Percentiles rank a stretch among this genome's conserved stretches.
phyloP scores from a whole-genome alignment of 2,329 filamentous ascomycete genomes.

The Aspergillus awamori region DNA sequence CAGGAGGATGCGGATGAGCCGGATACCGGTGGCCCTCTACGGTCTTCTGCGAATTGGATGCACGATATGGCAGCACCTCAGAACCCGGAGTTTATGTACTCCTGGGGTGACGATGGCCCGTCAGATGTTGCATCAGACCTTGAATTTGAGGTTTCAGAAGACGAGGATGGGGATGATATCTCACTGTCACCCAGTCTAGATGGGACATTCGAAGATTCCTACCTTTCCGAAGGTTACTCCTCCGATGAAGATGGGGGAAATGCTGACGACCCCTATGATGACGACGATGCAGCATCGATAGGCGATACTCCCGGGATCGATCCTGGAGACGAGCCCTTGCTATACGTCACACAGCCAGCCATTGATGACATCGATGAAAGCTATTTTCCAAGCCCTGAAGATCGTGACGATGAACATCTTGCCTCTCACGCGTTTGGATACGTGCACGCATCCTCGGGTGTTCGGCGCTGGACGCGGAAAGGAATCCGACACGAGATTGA shows the following conservation, averaged over 20 bases:
- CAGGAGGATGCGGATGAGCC: constrained; percentile 52
- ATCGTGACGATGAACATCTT: constrained; percentile 79
- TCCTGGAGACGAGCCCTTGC: constrained; percentile 72
- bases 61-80: constrained; percentile 24
- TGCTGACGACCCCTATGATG: constrained; percentile 55
- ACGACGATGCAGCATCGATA: constrained; percentile 58
- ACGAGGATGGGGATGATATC: constrained; percentile 51
- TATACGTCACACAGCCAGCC: constrained; percentile 87
- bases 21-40: constrained; percentile 37
- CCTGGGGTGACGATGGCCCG: constrained; percentile 42
- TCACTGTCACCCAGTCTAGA: constrained; percentile 42
- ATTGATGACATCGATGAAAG: constrained; percentile 82
- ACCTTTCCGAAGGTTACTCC: constrained; percentile 49
- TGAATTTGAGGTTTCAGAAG: constrained; percentile 58
- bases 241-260: constrained; percentile 57
- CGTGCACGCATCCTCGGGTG: constrained; percentile 86
- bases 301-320: constrained; percentile 81
- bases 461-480: constrained; percentile 72
- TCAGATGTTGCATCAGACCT: constrained; percentile 38
- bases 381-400: constrained; percentile 78
- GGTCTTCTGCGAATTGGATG: constrained; percentile 51
- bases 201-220: constrained; percentile 46
- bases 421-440: constrained; percentile 79
- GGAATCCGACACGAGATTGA: constrained; percentile 87
- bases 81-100: constrained; percentile 39